A percentile compares a stretch with the other conserved stretches of the same genome.
phyloP scores from a whole-genome alignment of 1,139 yeast genomes.

The Hansenula sp. region DNA sequence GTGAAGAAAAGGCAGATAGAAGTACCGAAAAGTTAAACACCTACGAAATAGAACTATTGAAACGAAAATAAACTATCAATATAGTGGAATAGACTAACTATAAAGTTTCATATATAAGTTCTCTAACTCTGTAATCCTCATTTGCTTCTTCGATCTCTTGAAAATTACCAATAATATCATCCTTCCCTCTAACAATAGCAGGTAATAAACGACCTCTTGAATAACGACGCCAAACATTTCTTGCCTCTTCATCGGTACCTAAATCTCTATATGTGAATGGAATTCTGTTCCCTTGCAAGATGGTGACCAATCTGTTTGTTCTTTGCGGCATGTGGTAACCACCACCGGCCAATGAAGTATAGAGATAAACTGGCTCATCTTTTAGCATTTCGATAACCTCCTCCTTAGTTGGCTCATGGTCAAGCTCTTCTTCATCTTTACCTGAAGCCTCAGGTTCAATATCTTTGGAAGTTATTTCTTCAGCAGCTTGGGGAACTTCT shows the following conservation, averaged over 20 bases:
- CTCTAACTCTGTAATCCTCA: conserved; percentile 71
- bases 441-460: conserved; percentile 2
- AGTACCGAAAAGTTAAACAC: too few relatives aligned
- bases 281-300: conserved; percentile 71
- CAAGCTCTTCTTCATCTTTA: conserved; percentile 8
- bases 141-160: conserved; percentile 79
- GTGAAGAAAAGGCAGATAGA: too few relatives aligned
- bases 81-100: conserved; percentile 17
- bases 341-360: conserved; percentile 84
- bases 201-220: conserved; percentile 77
- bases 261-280: conserved; percentile 70
- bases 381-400: conserved; percentile 28
- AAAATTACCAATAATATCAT: conserved; percentile 82
- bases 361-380: conserved; percentile 65
- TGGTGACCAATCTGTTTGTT: conserved; percentile 73
- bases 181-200: conserved; percentile 86
- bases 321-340: conserved; percentile 82
- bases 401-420: conserved; percentile 22
- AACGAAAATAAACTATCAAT: too few relatives aligned
- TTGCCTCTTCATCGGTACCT: conserved; percentile 86
- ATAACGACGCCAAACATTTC: conserved; percentile 79
- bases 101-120: conserved; percentile 46
- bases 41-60: too few relatives aligned
- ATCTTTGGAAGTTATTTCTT: conserved; percentile 6
- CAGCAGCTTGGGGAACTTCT: conserved; percentile 1